Base-by-base conservation (phyloP, 768 basidiomycete species). In the Mycena metata region DNA sequence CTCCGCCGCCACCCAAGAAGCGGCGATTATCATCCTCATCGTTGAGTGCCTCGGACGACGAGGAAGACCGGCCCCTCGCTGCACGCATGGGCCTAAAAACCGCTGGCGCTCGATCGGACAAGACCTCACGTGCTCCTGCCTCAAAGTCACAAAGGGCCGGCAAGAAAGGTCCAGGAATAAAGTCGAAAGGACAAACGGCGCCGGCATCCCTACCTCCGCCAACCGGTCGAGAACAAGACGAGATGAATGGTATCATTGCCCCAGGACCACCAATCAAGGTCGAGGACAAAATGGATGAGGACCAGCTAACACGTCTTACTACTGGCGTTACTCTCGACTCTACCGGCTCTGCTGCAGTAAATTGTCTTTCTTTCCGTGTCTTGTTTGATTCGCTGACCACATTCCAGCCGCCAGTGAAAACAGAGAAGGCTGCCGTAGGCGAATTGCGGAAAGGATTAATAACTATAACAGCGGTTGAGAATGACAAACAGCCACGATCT, bases 371-470 rank as follows among this genome's bases (percentile, higher is more conserved):
- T 56, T 60, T 30, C 46, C 19, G 39, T 39, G 41, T 35, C 47
- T 50, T 16, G 51, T 60, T 60, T 41, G 35, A 33, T 43, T 35
- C 39, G 41, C 47, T 36, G 50, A 60, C 43, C 51, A 36, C 56
- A 58, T 33, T 69, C 19, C 65, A 92, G 89, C 83, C 88, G 5
- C 80, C 86, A 24, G 74, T 80, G 51, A 89, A 87, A 76, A 78
- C 89, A 6, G 94, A 95, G 74, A 95, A 96, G 71, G 89, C 91
- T 16, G 92, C 96, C 4, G 85, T 88, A 17, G 80, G 91, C 21
- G 97, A 98, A 76, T 84, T 97, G 69, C 88, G 92, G 4, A 89
- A 88, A 67, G 91, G 93, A 8, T 84, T 97, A 67, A 98, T 98
- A 73, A 85, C 89, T 69, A 90, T 98, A 59, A 86, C 87, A 0